Percentiles rank a stretch among this genome's conserved stretches.
Evolutionary conservation across 305 asterid species (phyloP).

Genomic region (Solanum chacoense): DNA sequence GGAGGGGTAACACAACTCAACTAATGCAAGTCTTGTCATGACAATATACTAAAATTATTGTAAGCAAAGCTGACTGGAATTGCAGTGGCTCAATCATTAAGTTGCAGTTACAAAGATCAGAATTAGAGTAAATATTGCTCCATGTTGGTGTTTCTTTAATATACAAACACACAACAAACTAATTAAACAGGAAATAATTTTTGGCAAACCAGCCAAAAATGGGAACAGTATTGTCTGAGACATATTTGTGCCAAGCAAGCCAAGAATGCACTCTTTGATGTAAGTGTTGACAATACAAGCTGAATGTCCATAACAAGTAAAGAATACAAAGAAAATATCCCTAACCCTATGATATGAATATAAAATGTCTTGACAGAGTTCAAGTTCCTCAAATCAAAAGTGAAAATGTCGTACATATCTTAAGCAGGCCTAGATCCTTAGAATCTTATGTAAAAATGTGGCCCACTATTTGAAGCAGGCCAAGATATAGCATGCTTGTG

Average conservation of each 20-base stretch:
- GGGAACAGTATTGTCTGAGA: background rate
- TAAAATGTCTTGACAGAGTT: background rate
- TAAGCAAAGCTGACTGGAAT: background rate
- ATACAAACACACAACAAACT: background rate
- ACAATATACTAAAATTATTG: background rate
- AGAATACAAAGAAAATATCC: background rate
- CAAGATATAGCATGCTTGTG: background rate
- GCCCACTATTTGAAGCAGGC: background rate
- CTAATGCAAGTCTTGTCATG: background rate
- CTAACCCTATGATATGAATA: background rate
- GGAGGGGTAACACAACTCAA: background rate
- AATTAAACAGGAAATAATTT: background rate
- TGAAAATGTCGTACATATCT: background rate
- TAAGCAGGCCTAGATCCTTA: background rate
- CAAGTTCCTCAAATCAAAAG: background rate
- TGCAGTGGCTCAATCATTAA: background rate
- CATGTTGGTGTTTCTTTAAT: background rate
- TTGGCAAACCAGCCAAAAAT: background rate
- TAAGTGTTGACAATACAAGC: background rate
- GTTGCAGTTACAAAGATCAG: background rate
- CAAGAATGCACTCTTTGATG: background rate
- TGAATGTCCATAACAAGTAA: background rate
- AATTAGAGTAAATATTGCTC: background rate
- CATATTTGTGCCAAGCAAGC: background rate
- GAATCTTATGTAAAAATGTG: background rate